Evolutionary conservation across 2,329 filamentous ascomycete genomes (phyloP).

Genomic region (Ophiostoma ulmi): DNA sequence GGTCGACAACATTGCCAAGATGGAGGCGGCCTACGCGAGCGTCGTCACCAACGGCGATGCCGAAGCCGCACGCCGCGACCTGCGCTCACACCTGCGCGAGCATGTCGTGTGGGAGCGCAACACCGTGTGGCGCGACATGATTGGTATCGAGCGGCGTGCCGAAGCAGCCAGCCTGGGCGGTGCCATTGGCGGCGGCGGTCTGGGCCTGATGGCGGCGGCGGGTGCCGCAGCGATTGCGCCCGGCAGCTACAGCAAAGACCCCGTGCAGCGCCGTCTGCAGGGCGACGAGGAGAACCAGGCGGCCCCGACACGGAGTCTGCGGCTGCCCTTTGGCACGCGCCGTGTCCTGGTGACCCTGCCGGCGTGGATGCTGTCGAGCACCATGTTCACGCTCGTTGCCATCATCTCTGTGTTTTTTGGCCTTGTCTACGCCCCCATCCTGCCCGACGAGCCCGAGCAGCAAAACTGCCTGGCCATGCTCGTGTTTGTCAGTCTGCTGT

Average conservation of each 20-base stretch:
- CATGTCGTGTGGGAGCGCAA: slow-evolving; percentile 99
- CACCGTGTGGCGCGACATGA: slow-evolving; percentile 98
- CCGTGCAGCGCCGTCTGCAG: slow-evolving; percentile 66
- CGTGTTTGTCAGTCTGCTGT: slow-evolving; percentile 86
- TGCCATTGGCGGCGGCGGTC: slow-evolving; percentile 57
- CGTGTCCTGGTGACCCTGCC: slow-evolving; percentile 56
- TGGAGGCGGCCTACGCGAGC: slow-evolving; percentile 76
- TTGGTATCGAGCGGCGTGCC: slow-evolving; percentile 90
- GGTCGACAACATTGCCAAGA: slow-evolving; percentile 63
- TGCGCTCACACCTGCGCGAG: slow-evolving; percentile 85
- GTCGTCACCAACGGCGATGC: slow-evolving; percentile 79
- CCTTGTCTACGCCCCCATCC: slow-evolving; percentile 71
- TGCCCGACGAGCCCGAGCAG: slow-evolving; percentile 74
- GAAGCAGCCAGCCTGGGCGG: slow-evolving; percentile 91
- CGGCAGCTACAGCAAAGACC: slow-evolving; percentile 39
- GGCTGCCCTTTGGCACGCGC: slow-evolving; percentile 58
- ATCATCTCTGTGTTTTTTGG: slow-evolving; percentile 69
- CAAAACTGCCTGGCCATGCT: slow-evolving; percentile 94
- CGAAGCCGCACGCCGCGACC: slow-evolving; percentile 70
- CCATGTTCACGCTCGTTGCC: slow-evolving; percentile 68
- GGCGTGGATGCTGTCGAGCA: slow-evolving; percentile 75
- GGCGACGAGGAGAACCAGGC: slow-evolving; percentile 66
- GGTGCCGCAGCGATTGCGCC: background rate
- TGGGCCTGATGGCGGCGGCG: slow-evolving; percentile 25
- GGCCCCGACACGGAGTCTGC: slow-evolving; percentile 39